Base-by-base conservation (phyloP, 129 eudicot species). In the Logfia minima region DNA sequence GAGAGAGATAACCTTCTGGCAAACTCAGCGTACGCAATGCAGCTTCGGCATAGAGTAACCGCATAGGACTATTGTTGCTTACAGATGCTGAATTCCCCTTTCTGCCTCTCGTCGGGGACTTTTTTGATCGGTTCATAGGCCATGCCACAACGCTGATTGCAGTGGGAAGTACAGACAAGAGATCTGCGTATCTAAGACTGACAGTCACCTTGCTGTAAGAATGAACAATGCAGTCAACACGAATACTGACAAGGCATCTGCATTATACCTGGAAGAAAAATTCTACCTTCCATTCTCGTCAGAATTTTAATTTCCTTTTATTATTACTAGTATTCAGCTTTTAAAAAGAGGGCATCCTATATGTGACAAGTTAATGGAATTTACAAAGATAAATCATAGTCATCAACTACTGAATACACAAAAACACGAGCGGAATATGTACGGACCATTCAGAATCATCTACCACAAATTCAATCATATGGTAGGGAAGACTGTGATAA, bases 401-500 rank as follows among this genome's bases (percentile, higher is more conserved):
- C 64, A 71, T 71, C 8, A 71, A 51, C 32, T 16, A 24, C 68
- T 0, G 5, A 34, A 19, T 21, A 37, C 45, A 41, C 53, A 60
- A 23, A 14, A 56, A 26, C 9, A 45, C n/a, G 59, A 8, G 17
- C 34, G 48, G 35, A 32, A 58, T 16, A 34, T 55, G 63, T 29
- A 83, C 90, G 31, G 71, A 92, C 97, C 96, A 89, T 64, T 94
- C 91, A 85, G 78, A 83, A 81, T 91, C 92, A 41, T 88, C 92
- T 59, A 89, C 75, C 48, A 86, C 85, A 71, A 94, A 91, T 77
- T 94, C 96, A 79, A 91, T 75, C 98, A 94, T 87, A 79, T 91
- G 90, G 72, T 83, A 87, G 2, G 96, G 92, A 75, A 94, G 98
- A 85, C 97, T 94, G 77, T 86, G 92, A 85, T 94, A 94, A 28